Base-by-base conservation (phyloP, 805 yeast genomes). In the Cyberlindnera maclurae region DNA sequence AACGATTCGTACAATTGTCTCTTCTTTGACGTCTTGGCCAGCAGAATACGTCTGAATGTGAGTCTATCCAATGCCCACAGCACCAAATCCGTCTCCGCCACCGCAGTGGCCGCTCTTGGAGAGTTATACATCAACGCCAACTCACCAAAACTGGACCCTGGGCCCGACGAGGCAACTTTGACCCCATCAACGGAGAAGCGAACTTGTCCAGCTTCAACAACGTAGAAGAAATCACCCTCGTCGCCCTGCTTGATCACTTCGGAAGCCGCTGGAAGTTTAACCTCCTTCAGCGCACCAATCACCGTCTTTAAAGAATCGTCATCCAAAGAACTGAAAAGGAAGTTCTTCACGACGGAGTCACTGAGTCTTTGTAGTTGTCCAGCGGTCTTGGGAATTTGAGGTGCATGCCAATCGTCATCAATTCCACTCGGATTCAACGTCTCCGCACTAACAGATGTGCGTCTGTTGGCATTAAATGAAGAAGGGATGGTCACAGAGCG, bases 81-180 rank as follows among this genome's bases (percentile, higher is more conserved):
- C 26, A 77, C 76, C 52, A 82, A 72, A 44, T 82, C 86, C 7
- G 83, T 70, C 17, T 68, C 60, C 9, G 96, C 89, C 20, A 72
- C 53, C 1, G 85, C 97, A 1, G 97, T 87, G 9, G 97, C 97
- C 7, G 97, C 97, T 64, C 98, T 79, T 45, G 97, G 97, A 15
- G 96, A 79, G 61, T 93, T 90, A 67, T 93, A 90, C 96, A 93
- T 88, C 52, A 93, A 72, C 3, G 98, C 98, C 55, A 93, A 73
- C 63, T 93, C 98, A 57, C 98, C 98, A 63, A 93, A 93, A 33
- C 90, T 80, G 4, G 95, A 77, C 6, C 97, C 97, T 29, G 86
- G 78, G 9, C 85, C 82, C n/a, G 85, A 73, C 1, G 82, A 68
- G 56, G 75, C 80, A 29, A 88, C 90, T 53, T 77, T 73, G 32